Evolutionary conservation across 2,329 filamentous ascomycete species (phyloP), one percentile per base, ranked within the genome.

Genomic region (Aureobasidium sp.): DNA sequence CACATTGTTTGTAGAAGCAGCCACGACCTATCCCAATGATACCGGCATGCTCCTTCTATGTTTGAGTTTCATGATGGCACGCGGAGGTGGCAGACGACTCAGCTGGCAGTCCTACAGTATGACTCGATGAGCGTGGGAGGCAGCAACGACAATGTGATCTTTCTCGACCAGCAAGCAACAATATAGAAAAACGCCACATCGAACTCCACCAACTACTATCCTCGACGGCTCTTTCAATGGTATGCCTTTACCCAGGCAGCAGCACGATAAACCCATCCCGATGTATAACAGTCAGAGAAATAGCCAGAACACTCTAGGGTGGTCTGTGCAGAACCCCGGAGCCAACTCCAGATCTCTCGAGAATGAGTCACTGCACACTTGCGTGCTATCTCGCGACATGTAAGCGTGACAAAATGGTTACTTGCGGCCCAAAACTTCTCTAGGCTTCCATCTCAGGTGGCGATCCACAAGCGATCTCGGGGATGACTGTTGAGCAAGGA

Each of bases 401-500:
- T 31, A 11, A 34, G 31, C 41, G n/a, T 44, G 41, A 22, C 17
- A 37, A 37, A 58, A 14, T 60, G 27, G 25, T 45, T 44, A 8
- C 9, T 42, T 44, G 52, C 52, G 25, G 52, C 52, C 52, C 37
- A 56, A 56, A 37, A 22, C 7, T 59, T 59, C 53, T 57, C 1
- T 45, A 59, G 44, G 56, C 42, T 59, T 59, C 56, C 44, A 59
- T 39, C 1, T 20, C 17, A 25, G 25, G 53, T 57, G 53, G 41
- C 53, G 29, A 48, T 17, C n/a, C 31, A 34, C 31, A 12, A 47
- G 56, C 56, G 56, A 59, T 17, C 34, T 59, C 56, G 56, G 56
- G 20, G 20, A 49, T 59, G 56, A 59, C 44, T 59, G 42, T 20
- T 25, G 12, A 20, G 36, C 14, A 44, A 41, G 22, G 22, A 9